phyloP scores from a whole-genome alignment of 2,329 filamentous ascomycete species.

The Macroventuria anomochaeta region DNA sequence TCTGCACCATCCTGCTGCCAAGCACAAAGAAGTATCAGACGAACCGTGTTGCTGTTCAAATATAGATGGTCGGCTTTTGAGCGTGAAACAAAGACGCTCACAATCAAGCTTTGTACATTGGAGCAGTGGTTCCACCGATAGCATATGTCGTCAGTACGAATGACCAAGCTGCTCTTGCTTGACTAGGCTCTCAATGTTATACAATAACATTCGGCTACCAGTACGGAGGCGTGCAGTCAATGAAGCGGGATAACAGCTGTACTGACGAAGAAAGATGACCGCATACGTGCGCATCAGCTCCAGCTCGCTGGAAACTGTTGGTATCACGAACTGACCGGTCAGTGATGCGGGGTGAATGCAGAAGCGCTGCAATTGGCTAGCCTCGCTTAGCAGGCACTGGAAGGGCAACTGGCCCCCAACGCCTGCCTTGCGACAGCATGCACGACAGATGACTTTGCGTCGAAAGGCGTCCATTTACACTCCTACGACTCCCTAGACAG shows the following conservation, averaged over 20 bases:
- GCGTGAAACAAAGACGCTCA: neutral
- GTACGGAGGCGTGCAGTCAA: neutral
- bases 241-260: slow-evolving; percentile 1
- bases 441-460: slow-evolving; percentile 1
- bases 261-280: slow-evolving; percentile 1
- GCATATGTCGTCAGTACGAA: neutral
- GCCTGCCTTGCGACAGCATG: neutral
- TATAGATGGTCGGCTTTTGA: slow-evolving; percentile 8
- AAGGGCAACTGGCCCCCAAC: neutral
- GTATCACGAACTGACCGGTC: slow-evolving; percentile 14
- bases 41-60: slow-evolving; percentile 41
- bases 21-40: slow-evolving; percentile 45
- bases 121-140: neutral
- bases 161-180: neutral
- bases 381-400: neutral
- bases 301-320: neutral
- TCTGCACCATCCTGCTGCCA: slow-evolving; percentile 39
- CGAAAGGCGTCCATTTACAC: neutral
- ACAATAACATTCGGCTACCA: neutral
- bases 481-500: neutral
- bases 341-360: slow-evolving; percentile 8
- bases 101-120: neutral
- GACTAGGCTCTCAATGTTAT: neutral
- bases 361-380: neutral
- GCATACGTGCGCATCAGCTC: neutral